Evolutionary conservation across 805 yeast genomes (phyloP), one percentile per base, ranked within the genome.

Genomic region (Starmerella sp.): DNA sequence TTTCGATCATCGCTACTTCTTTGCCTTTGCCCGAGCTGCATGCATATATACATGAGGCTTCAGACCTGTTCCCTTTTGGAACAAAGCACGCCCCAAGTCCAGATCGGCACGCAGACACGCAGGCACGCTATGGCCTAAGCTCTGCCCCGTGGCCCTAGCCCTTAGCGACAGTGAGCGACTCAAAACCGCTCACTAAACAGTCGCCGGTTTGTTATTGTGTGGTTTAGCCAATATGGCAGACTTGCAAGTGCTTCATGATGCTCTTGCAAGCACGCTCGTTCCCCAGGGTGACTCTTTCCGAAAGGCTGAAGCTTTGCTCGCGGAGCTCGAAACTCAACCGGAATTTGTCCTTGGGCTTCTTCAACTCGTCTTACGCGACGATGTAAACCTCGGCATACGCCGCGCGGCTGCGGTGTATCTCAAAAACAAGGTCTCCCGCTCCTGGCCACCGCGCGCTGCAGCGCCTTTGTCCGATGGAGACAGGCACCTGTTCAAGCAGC

Each of bases 261-360:
- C 91, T 69, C 87, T 89, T 65, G 78, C 83, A 30, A 88, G 86
- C 10, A 86, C 96, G 1, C 75, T 89, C 50, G 51, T 50, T 1
- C 57, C 62, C 2, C 82, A 80, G 61, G 81, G 86, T 0, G 82
- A 84, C 64, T 69, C 76, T 28, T 79, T 95, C 62, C 74, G 73
- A 51, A 78, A 79, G 51, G 93, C 96, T 0, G 97, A 91, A 69
- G 54, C 65, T 1, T 80, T 81, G 61, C 76, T 90, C 50, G 76
- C 76, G 55, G 65, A 66, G 62, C 80, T 83, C 7, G 79, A 83
- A 49, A 63, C 65, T 32, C 67, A 75, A 3, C 80, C 85, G 1
- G 95, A 95, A 5, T 90, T 90, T 65, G 71, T 87, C 41, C 84
- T 84, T 5, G 90, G 91, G 1, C 86, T 95, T 67, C 71, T 91